Evolutionary conservation across 768 basidiomycete genomes (phyloP), one percentile per base, ranked within the genome.

Genomic region (Boletellus ananiceps): DNA sequence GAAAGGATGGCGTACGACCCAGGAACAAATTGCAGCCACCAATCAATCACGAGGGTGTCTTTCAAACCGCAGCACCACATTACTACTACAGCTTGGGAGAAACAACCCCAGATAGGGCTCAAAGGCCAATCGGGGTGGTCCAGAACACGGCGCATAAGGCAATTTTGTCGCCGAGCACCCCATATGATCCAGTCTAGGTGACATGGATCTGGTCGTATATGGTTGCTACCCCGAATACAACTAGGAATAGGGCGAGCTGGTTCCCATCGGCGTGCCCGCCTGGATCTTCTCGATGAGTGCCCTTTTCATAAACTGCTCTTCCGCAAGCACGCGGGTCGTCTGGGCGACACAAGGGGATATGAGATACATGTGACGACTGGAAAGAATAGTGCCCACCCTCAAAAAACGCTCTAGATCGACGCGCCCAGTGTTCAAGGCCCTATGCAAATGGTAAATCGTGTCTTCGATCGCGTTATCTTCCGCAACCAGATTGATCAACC

Each of bases 401-500:
- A 97, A 73, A 74, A 97, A 98, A 36, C 88, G 80, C 63, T 99
- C 95, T 48, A 98, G 78, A 72, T 98, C 95, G 54, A 97, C 86
- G 50, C 92, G 82, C 0, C 90, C 90, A 45, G 85, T 74, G 63
- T 96, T 96, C 55, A 99, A 74, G 0, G 93, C 95, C 53, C 93
- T 80, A 56, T 94, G 92, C 40, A 99, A 79, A 66, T 98, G 93
- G 71, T 97, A 99, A 51, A 96, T 88, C 40, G 95, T 95, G 67
- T 98, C 96, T 70, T 97, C 95, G 63, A 98, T 93, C 1, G 95
- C 93, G 61, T 93, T 93, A 68, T 98, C 96, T 68, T 99, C 96
- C n/a, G 96, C 94, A n/a, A 97, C 86, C 25, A 98, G 77, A 64
- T 97, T 90, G 57, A 97, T 84, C 19, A 99, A 74, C 70, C 95